These are phyloP conservation scores for Cytospora schulzeri DNA, from an alignment of 2,329 filamentous ascomycete genomes.

Conservation along the genomic window DNA sequence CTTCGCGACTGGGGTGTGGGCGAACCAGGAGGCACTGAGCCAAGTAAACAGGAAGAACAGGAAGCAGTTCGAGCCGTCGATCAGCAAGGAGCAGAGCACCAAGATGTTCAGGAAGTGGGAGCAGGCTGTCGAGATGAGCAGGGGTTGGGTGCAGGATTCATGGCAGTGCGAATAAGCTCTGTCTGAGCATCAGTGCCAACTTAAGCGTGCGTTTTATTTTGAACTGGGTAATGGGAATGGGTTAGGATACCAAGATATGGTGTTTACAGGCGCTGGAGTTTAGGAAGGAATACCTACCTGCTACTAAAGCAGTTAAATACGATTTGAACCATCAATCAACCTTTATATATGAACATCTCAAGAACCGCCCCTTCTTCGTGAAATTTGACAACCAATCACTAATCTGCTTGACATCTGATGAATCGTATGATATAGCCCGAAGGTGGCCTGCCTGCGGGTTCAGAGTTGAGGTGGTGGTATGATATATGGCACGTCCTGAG, in stretches of 20 bases:
- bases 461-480: neutral
- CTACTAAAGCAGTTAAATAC: conserved; percentile 1
- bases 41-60: conserved; percentile 71
- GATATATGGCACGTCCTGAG: neutral
- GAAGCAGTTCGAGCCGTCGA: conserved; percentile 69
- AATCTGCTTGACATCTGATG: neutral
- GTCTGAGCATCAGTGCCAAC: neutral
- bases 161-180: conserved; percentile 33
- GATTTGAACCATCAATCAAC: neutral
- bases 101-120: conserved; percentile 57
- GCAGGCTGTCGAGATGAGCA: conserved; percentile 61
- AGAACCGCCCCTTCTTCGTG: neutral
- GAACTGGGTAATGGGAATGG: neutral
- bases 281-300: neutral
- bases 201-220: neutral
- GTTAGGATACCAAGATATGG: conserved; percentile 11
- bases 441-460: neutral
- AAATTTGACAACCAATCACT: neutral
- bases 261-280: conserved; percentile 18
- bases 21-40: conserved; percentile 71
- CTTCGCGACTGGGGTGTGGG: conserved; percentile 81
- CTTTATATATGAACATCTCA: neutral
- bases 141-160: conserved; percentile 51
- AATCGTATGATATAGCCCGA: neutral
- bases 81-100: conserved; percentile 47